Evolutionary conservation across 73 alveolate species (phyloP).

Genomic region (Tetrahymena borealis): DNA sequence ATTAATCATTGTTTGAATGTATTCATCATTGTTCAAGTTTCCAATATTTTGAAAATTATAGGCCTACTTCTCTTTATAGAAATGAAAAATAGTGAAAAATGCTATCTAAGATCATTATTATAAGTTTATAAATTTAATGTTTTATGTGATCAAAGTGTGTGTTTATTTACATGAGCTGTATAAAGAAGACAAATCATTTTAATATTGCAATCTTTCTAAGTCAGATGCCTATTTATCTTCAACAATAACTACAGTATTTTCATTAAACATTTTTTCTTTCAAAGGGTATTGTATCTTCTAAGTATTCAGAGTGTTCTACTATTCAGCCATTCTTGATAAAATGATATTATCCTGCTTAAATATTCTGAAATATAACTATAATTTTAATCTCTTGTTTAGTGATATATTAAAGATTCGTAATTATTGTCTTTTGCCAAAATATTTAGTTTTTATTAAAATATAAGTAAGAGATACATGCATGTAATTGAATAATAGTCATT

Average conservation of each 20-base stretch:
- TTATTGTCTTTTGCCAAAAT: too few relatives aligned
- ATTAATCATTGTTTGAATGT: background rate
- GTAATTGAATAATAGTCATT: too few relatives aligned
- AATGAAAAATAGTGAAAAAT: background rate
- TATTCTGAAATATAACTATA: too few relatives aligned
- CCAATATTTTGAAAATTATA: background rate
- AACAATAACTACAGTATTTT: background rate
- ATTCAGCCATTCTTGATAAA: too few relatives aligned
- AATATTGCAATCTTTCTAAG: background rate
- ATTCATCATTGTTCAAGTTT: background rate
- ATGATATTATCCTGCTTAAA: too few relatives aligned
- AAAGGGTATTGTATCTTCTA: too few relatives aligned
- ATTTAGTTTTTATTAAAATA: too few relatives aligned
- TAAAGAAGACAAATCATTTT: background rate
- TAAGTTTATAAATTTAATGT: background rate
- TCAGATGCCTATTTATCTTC: background rate
- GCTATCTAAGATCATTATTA: background rate
- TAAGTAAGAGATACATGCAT: too few relatives aligned
- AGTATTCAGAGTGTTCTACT: too few relatives aligned
- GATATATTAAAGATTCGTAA: too few relatives aligned
- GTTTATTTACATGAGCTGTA: background rate
- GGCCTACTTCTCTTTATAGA: background rate
- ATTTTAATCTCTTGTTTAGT: too few relatives aligned
- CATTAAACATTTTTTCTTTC: background rate
- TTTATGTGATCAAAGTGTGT: background rate